Evolutionary conservation across 1,139 yeast genomes (phyloP), one percentile per base, ranked within the genome.

Genomic region (Yamadazyma oceani): DNA sequence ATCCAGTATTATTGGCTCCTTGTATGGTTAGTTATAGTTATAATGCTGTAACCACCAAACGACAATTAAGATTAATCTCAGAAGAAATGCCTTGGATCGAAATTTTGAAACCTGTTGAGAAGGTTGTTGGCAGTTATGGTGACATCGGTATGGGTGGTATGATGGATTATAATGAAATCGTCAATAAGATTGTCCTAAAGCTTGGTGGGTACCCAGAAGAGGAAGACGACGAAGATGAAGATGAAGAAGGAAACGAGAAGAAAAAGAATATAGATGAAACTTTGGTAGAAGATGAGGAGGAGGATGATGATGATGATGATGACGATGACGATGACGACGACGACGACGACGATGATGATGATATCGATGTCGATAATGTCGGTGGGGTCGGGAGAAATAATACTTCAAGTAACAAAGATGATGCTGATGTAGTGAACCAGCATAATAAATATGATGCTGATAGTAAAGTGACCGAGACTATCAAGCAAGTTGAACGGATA

Each of bases 71-170:
- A 45, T 70, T 82, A 25, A 80, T 90, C 42, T 76, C 80, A 38
- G 95, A 87, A 49, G 94, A 86, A 49, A 87, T 88, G 89, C 87
- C 88, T 34, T 88, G 95, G 90, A 84, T 89, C 41, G 95, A 87
- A 51, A 75, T 89, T 17, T 67, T 90, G 51, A 85, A 83, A 57
- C 97, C 97, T 0, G 89, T 87, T 3, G 97, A 90, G 57, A 90
- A 90, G 58, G 95, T 90, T 7, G 85, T 86, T 42, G 95, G 95
- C 21, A 80, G 89, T 38, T 88, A 87, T 60, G 97, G 97, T 42
- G 97, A 89, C 54, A 89, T 90, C 44, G 97, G 96, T 24, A 86
- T 85, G 90, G 92, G 94, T 28, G 94, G 94, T 39, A 85, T 85
- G 94, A 80, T 84, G 82, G 92, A 85, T 54, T 82, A 85, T 77